phyloP scores from a whole-genome alignment of 306 rosid genomes.

The Hippophae tibetana region DNA sequence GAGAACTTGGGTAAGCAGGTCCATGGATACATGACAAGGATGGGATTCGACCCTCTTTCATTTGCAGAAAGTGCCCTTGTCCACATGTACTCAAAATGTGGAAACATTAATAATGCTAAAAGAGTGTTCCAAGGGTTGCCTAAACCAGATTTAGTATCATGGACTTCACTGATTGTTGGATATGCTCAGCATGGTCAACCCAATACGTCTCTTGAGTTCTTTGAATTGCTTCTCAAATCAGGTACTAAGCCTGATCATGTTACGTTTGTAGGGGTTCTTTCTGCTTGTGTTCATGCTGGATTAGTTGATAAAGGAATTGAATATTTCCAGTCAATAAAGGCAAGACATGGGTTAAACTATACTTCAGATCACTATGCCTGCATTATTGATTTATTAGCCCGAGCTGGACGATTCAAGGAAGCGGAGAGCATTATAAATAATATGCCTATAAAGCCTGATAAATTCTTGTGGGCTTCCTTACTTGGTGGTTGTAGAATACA shows the following conservation, averaged over 20 bases:
- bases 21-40: constrained; percentile 46
- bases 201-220: constrained; percentile 40
- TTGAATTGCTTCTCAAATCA: constrained; percentile 42
- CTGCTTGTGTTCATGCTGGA: constrained; percentile 68
- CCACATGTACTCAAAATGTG: constrained; percentile 60
- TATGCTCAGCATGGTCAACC: constrained; percentile 62
- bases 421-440: constrained; percentile 42
- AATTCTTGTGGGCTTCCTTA: constrained; percentile 58
- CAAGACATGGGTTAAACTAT: constrained; percentile 42
- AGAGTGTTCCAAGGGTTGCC: constrained; percentile 44
- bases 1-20: constrained; percentile 51
- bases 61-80: constrained; percentile 54
- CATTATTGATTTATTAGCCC: constrained; percentile 49
- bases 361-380: constrained; percentile 67
- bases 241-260: constrained; percentile 53
- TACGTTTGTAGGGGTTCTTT: constrained; percentile 54
- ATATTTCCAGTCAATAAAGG: constrained; percentile 45
- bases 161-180: constrained; percentile 64
- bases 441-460: constrained; percentile 56
- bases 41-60: constrained; percentile 42
- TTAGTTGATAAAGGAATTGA: constrained; percentile 50
- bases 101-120: constrained; percentile 41
- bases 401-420: constrained; percentile 51
- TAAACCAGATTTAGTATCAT: constrained; percentile 49
- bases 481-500: constrained; percentile 70